Evolutionary conservation across 495 filamentous ascomycete genomes (phyloP).

Genomic region (Niebla homalea): DNA sequence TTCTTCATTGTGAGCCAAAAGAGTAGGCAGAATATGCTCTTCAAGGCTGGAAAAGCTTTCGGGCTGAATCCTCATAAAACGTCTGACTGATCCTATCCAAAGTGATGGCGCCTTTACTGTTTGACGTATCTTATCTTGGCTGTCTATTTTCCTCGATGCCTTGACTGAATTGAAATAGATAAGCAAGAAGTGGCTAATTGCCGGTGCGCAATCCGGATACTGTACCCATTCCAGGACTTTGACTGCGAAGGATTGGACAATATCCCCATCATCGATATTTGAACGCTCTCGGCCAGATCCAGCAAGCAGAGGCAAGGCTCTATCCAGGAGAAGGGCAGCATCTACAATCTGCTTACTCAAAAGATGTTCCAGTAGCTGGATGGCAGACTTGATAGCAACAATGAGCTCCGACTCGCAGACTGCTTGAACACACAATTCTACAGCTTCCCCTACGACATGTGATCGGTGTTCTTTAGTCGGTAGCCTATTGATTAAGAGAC

Average conservation of each 20-base stretch:
- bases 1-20: constrained; percentile 47
- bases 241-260: constrained; percentile 22
- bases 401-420: constrained; percentile 37
- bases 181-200: constrained; percentile 51
- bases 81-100: constrained; percentile 17
- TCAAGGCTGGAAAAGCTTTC: constrained; percentile 52
- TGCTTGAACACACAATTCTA: constrained; percentile 24
- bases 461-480: constrained; percentile 27
- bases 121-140: not conserved
- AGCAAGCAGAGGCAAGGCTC: too few relatives aligned
- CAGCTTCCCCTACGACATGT: constrained; percentile 26
- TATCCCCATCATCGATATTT: not conserved
- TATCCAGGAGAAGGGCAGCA: constrained; percentile 18
- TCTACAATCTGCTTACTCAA: constrained; percentile 38
- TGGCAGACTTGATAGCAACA: constrained; percentile 45
- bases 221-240: constrained; percentile 48
- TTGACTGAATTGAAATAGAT: constrained; percentile 35
- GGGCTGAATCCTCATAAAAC: constrained; percentile 31
- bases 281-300: not conserved
- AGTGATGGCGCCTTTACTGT: not conserved
- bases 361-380: constrained; percentile 48
- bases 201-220: constrained; percentile 46
- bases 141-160: not conserved
- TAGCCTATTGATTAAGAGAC: constrained; percentile 36
- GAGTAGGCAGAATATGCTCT: constrained; percentile 55